Evolutionary conservation across 1,284 basidiomycete genomes (phyloP).

Genomic region (Cutaneotrichosporon sp.): DNA sequence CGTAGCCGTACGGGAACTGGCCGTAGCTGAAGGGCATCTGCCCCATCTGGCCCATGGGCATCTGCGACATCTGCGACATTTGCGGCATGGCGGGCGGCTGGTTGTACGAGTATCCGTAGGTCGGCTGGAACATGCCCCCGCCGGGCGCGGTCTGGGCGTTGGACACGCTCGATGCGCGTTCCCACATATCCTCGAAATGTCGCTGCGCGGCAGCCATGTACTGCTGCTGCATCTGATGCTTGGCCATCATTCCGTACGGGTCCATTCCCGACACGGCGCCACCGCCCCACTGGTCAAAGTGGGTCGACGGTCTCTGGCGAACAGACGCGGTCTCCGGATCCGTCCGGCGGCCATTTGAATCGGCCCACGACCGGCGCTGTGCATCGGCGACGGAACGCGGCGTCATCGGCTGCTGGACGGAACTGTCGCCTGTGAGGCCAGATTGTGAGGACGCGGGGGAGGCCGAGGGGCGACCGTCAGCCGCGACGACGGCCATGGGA

Average conservation of each 20-base stretch:
- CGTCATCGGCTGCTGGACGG: slow-evolving; percentile 22
- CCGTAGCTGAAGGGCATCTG: slow-evolving; percentile 1
- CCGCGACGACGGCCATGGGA: slow-evolving; percentile 1
- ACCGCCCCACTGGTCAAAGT: slow-evolving; percentile 7
- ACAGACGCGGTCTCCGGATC: not conserved
- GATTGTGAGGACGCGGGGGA: slow-evolving; percentile 27
- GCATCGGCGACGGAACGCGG: slow-evolving; percentile 17
- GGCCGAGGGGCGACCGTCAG: slow-evolving; percentile 8
- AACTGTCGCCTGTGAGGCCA: slow-evolving; percentile 22
- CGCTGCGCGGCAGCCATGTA: slow-evolving; percentile 40
- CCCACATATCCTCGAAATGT: slow-evolving; percentile 45
- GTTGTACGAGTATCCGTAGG: slow-evolving; percentile 20
- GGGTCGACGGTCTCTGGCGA: slow-evolving; percentile 1
- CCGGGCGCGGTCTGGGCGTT: slow-evolving; percentile 14
- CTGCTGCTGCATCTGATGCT: slow-evolving; percentile 41
- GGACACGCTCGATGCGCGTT: slow-evolving; percentile 33
- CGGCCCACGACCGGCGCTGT: slow-evolving; percentile 16
- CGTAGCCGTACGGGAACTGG: slow-evolving; percentile 5
- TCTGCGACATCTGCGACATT: not conserved
- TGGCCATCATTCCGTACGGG: slow-evolving; percentile 7
- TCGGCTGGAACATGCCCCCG: slow-evolving; percentile 9
- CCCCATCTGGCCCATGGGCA: too few relatives aligned
- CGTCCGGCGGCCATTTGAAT: slow-evolving; percentile 7
- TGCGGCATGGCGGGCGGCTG: slow-evolving; percentile 6
- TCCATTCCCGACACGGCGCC: slow-evolving; percentile 4